Base-by-base conservation (phyloP, 257 asterid genomes). In the Echites panduratus region DNA sequence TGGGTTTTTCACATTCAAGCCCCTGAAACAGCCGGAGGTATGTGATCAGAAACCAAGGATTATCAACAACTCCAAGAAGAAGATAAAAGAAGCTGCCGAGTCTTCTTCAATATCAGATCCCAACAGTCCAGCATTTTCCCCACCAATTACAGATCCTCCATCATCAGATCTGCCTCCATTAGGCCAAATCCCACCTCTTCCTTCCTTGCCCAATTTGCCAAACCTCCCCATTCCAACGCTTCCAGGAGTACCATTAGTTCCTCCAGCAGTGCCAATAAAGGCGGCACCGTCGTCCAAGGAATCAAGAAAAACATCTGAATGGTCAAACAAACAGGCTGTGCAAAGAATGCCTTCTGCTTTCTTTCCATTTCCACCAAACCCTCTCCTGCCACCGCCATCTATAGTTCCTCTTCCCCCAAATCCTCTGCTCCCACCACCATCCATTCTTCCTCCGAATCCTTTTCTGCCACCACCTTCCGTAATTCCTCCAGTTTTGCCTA, bases 1-100 rank as follows among this genome's bases (percentile, higher is more conserved):
- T 13, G 98, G 97, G 20, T 86, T 88, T 50, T 87, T 93, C 89
- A 82, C 98, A 24, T 89, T 93, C 85, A 86, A 82, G 77, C 97
- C 98, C 17, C 75, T 88, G 58, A 81, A 86, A 35, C 91, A 86
- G 49, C 96, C 97, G 10, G 77, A 85, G 56, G 63, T 84, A 0
- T 93, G 97, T 76, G 79, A 79, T 76, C 89, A 84, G 75, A 90
- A 87, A 75, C 89, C 84, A 74, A 77, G 57, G 45, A 69, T 41
- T 7, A 32, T 75, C 67, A 73, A 63, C 53, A 62, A 71, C 26
- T 17, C 53, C 62, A 73, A 72, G 65, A 72, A 68, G 41, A 72
- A 68, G 41, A 48, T 10, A 20, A 62, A 41, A 20, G 32, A 41
- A 20, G 32, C 73, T 19, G 57, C 27, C 17, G 82, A 79, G 59